Conservation (phyloP, 106 monocot genomes). For the Dactylorhiza incarnata region DNA sequence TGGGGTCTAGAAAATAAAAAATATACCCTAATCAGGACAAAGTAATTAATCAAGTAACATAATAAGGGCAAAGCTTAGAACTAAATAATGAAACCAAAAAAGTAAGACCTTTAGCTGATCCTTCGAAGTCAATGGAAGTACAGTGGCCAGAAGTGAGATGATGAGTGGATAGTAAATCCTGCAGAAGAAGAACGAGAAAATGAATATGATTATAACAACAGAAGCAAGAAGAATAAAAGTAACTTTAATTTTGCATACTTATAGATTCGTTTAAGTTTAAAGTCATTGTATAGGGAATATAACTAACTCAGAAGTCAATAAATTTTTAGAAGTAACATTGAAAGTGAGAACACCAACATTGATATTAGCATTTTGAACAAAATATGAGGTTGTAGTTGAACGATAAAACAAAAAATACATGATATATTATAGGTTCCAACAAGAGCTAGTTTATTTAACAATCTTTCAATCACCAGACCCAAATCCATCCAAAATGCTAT, state of each 20-base stretch:
- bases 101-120: conserved; percentile 68
- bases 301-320: not conserved
- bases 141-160: conserved; percentile 78
- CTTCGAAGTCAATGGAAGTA: conserved; percentile 72
- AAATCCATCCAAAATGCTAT: not conserved
- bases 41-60: not conserved
- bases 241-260: not conserved
- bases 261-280: not conserved
- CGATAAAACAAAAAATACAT: too few species aligned
- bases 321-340: not conserved
- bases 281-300: not conserved
- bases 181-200: conserved; percentile 12
- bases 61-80: not conserved
- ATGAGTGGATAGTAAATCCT: conserved; percentile 74
- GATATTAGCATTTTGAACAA: not conserved
- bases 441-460: not conserved
- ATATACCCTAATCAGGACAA: not conserved
- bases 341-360: not conserved
- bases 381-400: too few species aligned
- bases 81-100: not conserved
- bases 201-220: not conserved
- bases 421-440: too few species aligned
- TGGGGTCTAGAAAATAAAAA: not conserved
- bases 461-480: not conserved
- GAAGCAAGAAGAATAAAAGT: not conserved